These are phyloP conservation scores for Zygoascus meyerae DNA, from an alignment of 1,139 yeast species.

Conservation along the genomic window DNA sequence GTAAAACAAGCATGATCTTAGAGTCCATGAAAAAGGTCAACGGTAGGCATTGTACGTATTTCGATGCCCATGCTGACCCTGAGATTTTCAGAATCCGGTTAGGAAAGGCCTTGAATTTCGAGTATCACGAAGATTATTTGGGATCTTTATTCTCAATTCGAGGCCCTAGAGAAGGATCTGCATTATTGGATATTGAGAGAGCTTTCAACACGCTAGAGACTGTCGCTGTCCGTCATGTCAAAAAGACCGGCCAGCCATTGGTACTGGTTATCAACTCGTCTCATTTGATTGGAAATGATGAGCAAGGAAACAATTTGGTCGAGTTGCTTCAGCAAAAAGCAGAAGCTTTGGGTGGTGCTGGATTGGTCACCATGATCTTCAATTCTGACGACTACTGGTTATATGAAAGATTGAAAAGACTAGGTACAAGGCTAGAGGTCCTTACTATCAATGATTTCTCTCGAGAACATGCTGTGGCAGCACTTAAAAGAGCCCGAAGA, in stretches of 20 bases:
- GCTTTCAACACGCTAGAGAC: constrained; percentile 73
- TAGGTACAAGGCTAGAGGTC: constrained; percentile 71
- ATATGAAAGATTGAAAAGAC: constrained; percentile 64
- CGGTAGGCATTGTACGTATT: constrained; percentile 61
- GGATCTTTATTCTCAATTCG: constrained; percentile 77
- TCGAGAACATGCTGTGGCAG: constrained; percentile 50
- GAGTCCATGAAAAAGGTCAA: constrained; percentile 63
- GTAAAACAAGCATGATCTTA: constrained; percentile 67
- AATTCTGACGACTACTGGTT: constrained; percentile 87
- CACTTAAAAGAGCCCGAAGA: constrained; percentile 50
- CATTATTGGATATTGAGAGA: constrained; percentile 72
- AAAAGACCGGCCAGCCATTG: constrained; percentile 47
- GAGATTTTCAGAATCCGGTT: constrained; percentile 72
- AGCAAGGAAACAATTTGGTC: constrained; percentile 61
- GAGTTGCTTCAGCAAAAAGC: constrained; percentile 81
- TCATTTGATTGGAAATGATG: constrained; percentile 67
- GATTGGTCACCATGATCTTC: constrained; percentile 68
- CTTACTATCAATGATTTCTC: constrained; percentile 64
- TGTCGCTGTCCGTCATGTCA: constrained; percentile 51
- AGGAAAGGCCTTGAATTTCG: constrained; percentile 70
- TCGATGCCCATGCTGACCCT: constrained; percentile 85
- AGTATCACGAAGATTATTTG: constrained; percentile 73
- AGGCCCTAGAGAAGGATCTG: constrained; percentile 84
- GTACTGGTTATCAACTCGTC: constrained; percentile 67
- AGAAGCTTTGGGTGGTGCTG: constrained; percentile 69